Evolutionary conservation across 2,329 filamentous ascomycete species (phyloP), one percentile per base, ranked within the genome.

Genomic region (Penicillium sp.): DNA sequence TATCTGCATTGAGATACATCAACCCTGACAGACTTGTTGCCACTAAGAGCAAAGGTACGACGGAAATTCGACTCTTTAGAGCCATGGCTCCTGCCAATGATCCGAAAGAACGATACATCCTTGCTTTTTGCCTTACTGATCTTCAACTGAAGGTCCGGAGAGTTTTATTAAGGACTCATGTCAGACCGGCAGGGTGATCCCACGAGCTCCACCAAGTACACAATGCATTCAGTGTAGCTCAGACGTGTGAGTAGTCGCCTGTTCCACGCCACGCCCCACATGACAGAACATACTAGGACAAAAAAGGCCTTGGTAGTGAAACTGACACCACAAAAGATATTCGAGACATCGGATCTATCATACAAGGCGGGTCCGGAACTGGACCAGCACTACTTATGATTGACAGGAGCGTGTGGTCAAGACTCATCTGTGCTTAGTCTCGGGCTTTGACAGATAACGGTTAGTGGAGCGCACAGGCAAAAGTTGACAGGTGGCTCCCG

Each of bases 371-470:
- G 8, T 40, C 38, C 8, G 10, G 36, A 21, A 40, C 10, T 10
- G 18, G 21, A 11, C 34, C 34, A 21, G 24, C 24, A 27, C 24
- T 27, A 27, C 24, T 8, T 8, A 8, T 40, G 21, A 21, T 40
- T 21, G 8, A 40, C 4, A 40, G 38, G 38, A 40, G 38, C 38
- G 38, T 40, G 38, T 40, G 48, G 48, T 24, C 32, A 16, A 43
- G 13, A 6, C 50, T n/a, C 34, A n/a, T 27, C 24, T 27, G 24
- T 27, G 24, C 24, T 27, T 34, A 34, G 31, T 32, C 27, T 39
- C 29, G 29, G 24, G 50, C 16, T 47, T 45, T 52, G 50, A 47
- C 46, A 31, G 36, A 47, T 47, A 45, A 45, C 34, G 22, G 45
- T 18, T 18, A 27, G 43, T 32, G 22, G 24, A 14, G 18, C 44